Base-by-base conservation (phyloP, 2,329 filamentous ascomycete species). In the Cordyceps fumosorosea region DNA sequence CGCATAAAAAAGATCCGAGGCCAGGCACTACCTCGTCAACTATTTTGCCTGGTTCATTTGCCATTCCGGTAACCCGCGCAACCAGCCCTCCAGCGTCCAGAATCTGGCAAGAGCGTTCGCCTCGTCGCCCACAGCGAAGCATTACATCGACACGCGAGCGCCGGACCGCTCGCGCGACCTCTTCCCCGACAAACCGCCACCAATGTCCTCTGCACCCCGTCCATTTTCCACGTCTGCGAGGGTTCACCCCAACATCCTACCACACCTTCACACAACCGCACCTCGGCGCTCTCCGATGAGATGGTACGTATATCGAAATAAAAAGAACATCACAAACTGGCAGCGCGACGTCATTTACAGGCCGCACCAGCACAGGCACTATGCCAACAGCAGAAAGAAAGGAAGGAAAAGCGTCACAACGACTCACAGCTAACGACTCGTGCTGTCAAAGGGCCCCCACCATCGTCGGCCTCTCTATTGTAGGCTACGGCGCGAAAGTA, bases 401-500 rank as follows among this genome's bases (percentile, higher is more conserved):
- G 29, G 16, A n/a, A 3, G 34, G 16, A 16, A 3, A 4, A 44
- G 6, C 40, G 40, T n/a, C 14, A 44, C 51, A 47, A 56, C 29
- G 18, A 56, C 40, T 24, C 4, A 12, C 51, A 5, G n/a, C 53
- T 45, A 55, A 57, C 37, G 44, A 29, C 32, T 50, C 16, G 63
- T 60, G 26, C 58, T 37, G 47, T 29, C 22, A 63, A 56, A 76
- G 74, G 69, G 57, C 72, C 26, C 72, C 74, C 60, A 69, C 73
- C 52, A 67, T 72, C 56, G 67, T 68, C 37, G 71, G 69, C 56
- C 64, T 74, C 62, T 64, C 70, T n/a, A 69, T 69, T 50, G 67
- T 71, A 53, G 75, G 73, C 60, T 74, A 73, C 64, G 74, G 72
- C 44, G 69, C 69, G 62, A 76, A 75, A 54, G 59, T 68, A 16